Evolutionary conservation across 139 green algal species (phyloP).

Genomic region (Chlamydomonas schloesseri): DNA sequence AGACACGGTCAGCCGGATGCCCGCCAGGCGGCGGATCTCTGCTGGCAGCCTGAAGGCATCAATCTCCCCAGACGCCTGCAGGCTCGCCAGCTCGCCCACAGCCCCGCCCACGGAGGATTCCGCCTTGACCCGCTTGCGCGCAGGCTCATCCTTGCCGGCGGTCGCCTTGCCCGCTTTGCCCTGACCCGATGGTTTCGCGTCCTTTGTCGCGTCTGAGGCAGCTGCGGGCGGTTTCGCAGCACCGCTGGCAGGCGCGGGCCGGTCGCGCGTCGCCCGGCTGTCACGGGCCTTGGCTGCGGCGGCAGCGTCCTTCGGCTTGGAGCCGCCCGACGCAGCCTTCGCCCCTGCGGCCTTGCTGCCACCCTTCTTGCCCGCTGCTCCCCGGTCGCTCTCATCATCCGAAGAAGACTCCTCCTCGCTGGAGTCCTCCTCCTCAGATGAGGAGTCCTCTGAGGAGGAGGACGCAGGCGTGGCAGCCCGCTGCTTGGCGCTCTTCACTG

Average conservation of each 20-base stretch:
- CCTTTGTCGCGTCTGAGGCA: neutral
- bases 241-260: neutral
- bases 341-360: neutral
- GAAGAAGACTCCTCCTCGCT: neutral
- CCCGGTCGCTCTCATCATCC: neutral
- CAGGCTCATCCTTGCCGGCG: neutral
- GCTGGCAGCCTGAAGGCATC: slow-evolving; percentile 49
- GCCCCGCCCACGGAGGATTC: neutral
- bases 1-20: slow-evolving; percentile 48
- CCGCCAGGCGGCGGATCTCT: slow-evolving; percentile 59
- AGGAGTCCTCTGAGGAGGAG: too few relatives aligned
- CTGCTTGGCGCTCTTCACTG: neutral
- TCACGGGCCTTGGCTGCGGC: too few relatives aligned
- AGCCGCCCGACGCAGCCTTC: neutral
- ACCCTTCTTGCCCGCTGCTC: neutral
- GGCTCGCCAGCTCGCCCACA: neutral
- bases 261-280: too few relatives aligned
- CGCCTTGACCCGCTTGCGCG: slow-evolving; percentile 29
- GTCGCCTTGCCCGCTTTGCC: neutral
- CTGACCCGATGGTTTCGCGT: neutral
- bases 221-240: neutral
- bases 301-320: neutral
- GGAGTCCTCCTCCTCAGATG: too few relatives aligned
- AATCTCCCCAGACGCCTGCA: neutral
- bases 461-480: neutral